Percentiles rank a stretch among this genome's conserved stretches.
Evolutionary conservation across 306 rosid genomes (phyloP).

Genomic region (Rosa multiflora): DNA sequence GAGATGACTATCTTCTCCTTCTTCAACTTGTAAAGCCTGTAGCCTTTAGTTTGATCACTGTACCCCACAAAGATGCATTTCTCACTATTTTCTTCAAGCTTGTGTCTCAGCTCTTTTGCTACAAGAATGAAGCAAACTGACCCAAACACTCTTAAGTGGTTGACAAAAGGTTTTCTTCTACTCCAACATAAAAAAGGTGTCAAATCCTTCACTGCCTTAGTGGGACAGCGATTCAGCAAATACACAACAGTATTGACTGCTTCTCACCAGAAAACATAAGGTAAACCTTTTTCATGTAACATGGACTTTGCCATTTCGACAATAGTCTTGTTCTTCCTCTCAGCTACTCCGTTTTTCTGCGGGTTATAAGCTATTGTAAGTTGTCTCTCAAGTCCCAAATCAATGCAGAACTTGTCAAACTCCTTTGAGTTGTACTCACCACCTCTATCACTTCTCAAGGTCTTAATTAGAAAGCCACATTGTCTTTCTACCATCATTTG

Average conservation of each 20-base stretch:
- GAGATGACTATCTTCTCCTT: no score
- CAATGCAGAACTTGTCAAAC: neutral
- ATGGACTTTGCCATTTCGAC: constrained; percentile 7
- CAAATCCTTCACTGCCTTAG: neutral
- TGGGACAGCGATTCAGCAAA: neutral
- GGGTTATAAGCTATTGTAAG: constrained; percentile 1
- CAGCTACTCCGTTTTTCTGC: neutral
- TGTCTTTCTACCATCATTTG: neutral
- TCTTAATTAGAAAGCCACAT: neutral
- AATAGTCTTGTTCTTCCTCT: neutral
- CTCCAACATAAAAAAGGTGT: neutral
- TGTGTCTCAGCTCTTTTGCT: no score
- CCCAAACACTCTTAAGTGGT: neutral
- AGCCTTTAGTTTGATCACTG: no score
- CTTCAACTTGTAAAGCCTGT: no score
- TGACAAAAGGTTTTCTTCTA: neutral
- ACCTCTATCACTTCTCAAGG: neutral
- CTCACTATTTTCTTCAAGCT: no score
- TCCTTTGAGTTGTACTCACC: neutral
- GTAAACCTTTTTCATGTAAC: neutral
- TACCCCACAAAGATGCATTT: no score
- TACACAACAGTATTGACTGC: neutral
- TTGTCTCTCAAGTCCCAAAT: neutral
- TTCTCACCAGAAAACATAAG: neutral
- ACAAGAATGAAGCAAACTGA: no score